Percentiles rank a stretch among this genome's conserved stretches.
These are phyloP conservation scores for Phytopythium delawarense DNA, from an alignment of 352 stramenopile genomes.

Conservation along the genomic window DNA sequence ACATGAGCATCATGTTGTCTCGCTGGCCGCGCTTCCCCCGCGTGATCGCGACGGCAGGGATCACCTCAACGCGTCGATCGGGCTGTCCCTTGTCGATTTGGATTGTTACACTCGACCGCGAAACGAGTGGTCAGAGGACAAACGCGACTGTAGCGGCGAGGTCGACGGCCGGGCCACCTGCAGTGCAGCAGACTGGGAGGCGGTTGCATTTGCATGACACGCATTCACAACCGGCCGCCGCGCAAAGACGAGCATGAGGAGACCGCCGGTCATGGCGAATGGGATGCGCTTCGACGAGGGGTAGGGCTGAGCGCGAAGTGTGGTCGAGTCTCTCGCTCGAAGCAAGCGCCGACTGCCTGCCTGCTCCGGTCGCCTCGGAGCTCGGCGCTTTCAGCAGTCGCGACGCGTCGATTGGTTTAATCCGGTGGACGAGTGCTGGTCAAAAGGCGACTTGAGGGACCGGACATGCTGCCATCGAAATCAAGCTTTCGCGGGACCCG, in stretches of 20 bases:
- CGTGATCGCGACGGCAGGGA: no score
- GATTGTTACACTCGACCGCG: no score
- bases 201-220: no score
- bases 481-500: not conserved
- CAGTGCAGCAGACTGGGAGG: no score
- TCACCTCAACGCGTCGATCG: no score
- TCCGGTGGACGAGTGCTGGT: not conserved
- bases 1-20: no score
- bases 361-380: no score
- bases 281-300: not conserved
- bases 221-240: not conserved
- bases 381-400: not conserved
- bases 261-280: not conserved
- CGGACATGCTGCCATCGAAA: not conserved
- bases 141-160: no score
- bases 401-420: not conserved
- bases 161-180: no score
- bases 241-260: not conserved
- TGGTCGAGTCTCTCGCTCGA: not conserved
- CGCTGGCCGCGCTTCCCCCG: not conserved
- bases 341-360: no score
- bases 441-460: not conserved
- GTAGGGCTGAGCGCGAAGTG: not conserved
- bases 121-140: no score
- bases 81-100: no score